Evolutionary conservation across 768 basidiomycete species (phyloP).

Genomic region (Calvatia gigantea): DNA sequence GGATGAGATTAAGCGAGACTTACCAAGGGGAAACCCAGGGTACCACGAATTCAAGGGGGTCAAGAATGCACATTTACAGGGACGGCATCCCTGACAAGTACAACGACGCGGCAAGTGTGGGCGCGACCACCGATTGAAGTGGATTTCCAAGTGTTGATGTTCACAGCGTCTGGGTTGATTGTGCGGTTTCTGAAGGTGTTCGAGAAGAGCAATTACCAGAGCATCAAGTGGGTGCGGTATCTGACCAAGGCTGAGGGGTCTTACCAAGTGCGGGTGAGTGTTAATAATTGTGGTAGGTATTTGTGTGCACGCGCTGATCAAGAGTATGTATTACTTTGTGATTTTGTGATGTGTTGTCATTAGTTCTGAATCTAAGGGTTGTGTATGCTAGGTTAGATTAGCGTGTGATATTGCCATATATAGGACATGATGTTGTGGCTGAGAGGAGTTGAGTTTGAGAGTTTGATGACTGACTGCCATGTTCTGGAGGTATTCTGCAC

Average conservation of each 20-base stretch:
- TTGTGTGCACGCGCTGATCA: not conserved
- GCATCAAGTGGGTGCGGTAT: constrained; percentile 95
- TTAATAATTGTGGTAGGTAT: not conserved
- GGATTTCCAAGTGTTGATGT: constrained; percentile 99
- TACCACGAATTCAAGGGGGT: constrained; percentile 89
- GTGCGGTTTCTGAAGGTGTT: constrained; percentile 98
- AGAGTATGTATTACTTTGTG: no score
- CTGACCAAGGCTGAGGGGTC: constrained; percentile 90
- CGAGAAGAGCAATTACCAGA: constrained; percentile 92
- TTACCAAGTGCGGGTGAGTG: constrained; percentile 90
- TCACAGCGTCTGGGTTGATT: constrained; percentile 92
- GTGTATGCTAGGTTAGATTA: not conserved
- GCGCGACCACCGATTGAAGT: constrained; percentile 96
- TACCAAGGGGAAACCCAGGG: constrained; percentile 42
- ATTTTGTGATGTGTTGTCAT: not conserved
- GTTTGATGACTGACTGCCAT: constrained; percentile 2
- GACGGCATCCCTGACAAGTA: constrained; percentile 78
- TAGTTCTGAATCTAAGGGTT: constrained; percentile 9
- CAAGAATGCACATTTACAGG: constrained; percentile 86
- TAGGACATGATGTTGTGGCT: not conserved
- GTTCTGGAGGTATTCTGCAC: constrained; percentile 16
- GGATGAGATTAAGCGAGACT: not conserved
- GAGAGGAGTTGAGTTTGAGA: not conserved
- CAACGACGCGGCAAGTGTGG: constrained; percentile 94
- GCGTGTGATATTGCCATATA: constrained; percentile 9